Percentiles rank a stretch among this genome's conserved stretches.
phyloP scores from a whole-genome alignment of 495 filamentous ascomycete genomes.

The Talaromyces proteolyticus region DNA sequence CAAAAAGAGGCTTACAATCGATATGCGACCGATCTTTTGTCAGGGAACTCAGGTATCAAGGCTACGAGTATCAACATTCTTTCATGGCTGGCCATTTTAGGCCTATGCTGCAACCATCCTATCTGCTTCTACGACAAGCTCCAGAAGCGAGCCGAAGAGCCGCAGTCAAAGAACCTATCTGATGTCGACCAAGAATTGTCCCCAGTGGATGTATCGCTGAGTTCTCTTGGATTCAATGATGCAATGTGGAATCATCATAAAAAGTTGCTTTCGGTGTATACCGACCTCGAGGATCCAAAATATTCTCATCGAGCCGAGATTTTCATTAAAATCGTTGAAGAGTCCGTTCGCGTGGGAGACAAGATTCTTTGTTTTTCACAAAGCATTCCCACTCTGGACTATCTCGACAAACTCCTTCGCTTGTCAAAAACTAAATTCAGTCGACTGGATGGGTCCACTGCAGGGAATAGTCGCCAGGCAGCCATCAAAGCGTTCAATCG shows the following conservation, averaged over 20 bases:
- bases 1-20: constrained; percentile 59
- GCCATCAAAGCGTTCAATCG: constrained; percentile 63
- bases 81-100: constrained; percentile 50
- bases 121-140: constrained; percentile 54
- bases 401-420: constrained; percentile 51
- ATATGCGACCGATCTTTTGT: constrained; percentile 41
- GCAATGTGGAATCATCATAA: constrained; percentile 18
- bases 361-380: constrained; percentile 76
- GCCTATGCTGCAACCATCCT: constrained; percentile 74
- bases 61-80: constrained; percentile 24
- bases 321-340: constrained; percentile 58
- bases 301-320: constrained; percentile 63
- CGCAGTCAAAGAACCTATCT: constrained; percentile 18
- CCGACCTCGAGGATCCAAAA: constrained; percentile 25
- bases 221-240: constrained; percentile 22
- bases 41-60: constrained; percentile 12
- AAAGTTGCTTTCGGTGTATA: constrained; percentile 19
- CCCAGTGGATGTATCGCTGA: constrained; percentile 20
- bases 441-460: constrained; percentile 62
- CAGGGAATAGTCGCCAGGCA: constrained; percentile 47
- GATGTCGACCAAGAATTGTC: constrained; percentile 21
- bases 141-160: constrained; percentile 14
- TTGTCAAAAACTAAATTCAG: constrained; percentile 32
- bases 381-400: constrained; percentile 61
- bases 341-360: constrained; percentile 54